These are phyloP conservation scores for Xylaria polymorpha DNA, from an alignment of 2,329 filamentous ascomycete genomes.

Conservation along the genomic window DNA sequence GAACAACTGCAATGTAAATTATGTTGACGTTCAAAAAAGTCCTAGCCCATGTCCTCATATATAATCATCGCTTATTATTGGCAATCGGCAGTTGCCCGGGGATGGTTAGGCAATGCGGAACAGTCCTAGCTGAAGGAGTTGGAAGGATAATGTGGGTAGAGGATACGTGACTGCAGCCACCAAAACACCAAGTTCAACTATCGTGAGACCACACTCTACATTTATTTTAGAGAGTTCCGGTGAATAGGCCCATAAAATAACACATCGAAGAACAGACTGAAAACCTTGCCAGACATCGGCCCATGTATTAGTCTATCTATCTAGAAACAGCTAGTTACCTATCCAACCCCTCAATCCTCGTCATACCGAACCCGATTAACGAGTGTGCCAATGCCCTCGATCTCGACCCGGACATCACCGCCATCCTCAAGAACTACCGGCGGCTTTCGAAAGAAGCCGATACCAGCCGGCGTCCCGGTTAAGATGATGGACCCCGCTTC, in stretches of 20 bases:
- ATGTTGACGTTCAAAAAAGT: neutral
- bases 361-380: conserved; percentile 37
- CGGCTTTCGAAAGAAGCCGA: conserved; percentile 38
- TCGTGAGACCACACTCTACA: too few relatives aligned
- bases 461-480: conserved; percentile 38
- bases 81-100: too few relatives aligned
- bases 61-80: neutral
- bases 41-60: neutral
- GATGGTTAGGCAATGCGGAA: too few relatives aligned
- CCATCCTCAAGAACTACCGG: conserved; percentile 33
- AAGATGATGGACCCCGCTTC: conserved; percentile 38
- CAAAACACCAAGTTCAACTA: too few relatives aligned
- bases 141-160: too few relatives aligned
- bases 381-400: conserved; percentile 36
- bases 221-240: neutral
- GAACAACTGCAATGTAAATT: neutral
- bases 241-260: neutral
- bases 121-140: too few relatives aligned
- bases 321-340: too few relatives aligned
- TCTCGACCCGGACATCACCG: conserved; percentile 34
- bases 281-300: neutral
- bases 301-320: neutral
- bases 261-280: neutral
- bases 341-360: conserved; percentile 13
- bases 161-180: too few relatives aligned